Evolutionary conservation across 2,329 filamentous ascomycete genomes (phyloP), one percentile per base, ranked within the genome.

Genomic region (Cordyceps pruinosa): DNA sequence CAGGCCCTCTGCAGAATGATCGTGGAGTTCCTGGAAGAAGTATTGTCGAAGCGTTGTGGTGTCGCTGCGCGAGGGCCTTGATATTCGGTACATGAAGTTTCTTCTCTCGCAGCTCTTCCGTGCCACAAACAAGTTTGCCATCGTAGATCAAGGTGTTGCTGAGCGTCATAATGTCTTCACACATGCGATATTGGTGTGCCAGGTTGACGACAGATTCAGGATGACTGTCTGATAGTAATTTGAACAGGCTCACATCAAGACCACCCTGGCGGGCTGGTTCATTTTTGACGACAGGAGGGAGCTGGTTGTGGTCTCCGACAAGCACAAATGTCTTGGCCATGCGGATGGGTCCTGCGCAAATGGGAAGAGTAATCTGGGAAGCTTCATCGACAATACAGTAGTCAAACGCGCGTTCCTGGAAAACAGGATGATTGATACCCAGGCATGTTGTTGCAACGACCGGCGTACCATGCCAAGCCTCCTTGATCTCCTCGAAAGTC

Each of bases 311-410:
- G 69, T 99, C 94, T 15, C 94, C 94, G 0, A 99, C 94, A 0
- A 99, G 82, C 19, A 99, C 89, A 71, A 99, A 99, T 0, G 88
- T 96, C 51, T 84, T 84, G 5, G 94, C 91, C 83, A 97, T 89
- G 12, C 94, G 85, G 63, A 99, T 95, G 0, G 94, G 94, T 0
- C 94, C 94, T 0, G 97, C 77, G 62, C 94, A 97, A 21, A 97
- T 93, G 0, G 94, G 94, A 21, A 99, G 76, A 0, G 94, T 99
- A 68, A 99, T 97, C 66, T 99, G 94, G 2, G 92, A 97, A 1
- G 94, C 94, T 72, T 99, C 94, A 63, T 99, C 94, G 4, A 99
- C 93, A 61, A 99, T 97, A 68, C 94, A 99, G 68, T 97, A 97
- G 72, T 99, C 94, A 64, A 99, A 99, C 1, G 87, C 85, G 5